Base-by-base conservation (phyloP, 768 basidiomycete genomes). In the Pulveroboletus sp. region DNA sequence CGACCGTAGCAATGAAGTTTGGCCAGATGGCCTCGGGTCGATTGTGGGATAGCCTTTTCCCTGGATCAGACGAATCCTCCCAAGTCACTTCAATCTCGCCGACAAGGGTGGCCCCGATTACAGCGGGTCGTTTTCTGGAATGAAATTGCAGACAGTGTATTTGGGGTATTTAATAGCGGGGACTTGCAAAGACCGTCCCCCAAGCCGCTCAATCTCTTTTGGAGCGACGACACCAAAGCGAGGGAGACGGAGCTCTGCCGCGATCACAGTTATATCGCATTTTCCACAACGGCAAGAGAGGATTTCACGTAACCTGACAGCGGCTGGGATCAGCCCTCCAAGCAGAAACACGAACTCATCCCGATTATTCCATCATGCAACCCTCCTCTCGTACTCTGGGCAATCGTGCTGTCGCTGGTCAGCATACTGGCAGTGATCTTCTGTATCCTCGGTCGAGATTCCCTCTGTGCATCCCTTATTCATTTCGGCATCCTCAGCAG, bases 51-150 rank as follows among this genome's bases (percentile, higher is more conserved):
- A 64, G 51, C 9, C 30, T 71, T n/a, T 70, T 66, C 36, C 69
- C 69, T 9, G 70, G 69, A 17, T 50, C 55, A 35, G 61, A 65
- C 27, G 53, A 61, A 27, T 36, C 62, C 21, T 65, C 70, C 1
- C 47, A 59, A 26, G 8, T 39, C n/a, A 58, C 61, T 11, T 70
- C 41, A 53, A 50, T 6, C 45, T 69, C 39, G 57, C 54, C n/a
- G 70, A 65, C 14, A 51, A 53, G 39, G 11, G n/a, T 37, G 69
- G 70, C 2, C 88, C 88, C 37, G 86, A 86, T 55, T 92, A 80
- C 65, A 81, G 82, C 54, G 82, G 86, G 1, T 80, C 87, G 56
- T 82, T n/a, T 70, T 92, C 43, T 76, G 86, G 66, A 68, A 87
- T 55, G 77, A 73, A 47, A 65, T 71, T 38, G 74, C 65, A 5